Conservation (phyloP, 2,329 filamentous ascomycete species). For the Periconia sp. region DNA sequence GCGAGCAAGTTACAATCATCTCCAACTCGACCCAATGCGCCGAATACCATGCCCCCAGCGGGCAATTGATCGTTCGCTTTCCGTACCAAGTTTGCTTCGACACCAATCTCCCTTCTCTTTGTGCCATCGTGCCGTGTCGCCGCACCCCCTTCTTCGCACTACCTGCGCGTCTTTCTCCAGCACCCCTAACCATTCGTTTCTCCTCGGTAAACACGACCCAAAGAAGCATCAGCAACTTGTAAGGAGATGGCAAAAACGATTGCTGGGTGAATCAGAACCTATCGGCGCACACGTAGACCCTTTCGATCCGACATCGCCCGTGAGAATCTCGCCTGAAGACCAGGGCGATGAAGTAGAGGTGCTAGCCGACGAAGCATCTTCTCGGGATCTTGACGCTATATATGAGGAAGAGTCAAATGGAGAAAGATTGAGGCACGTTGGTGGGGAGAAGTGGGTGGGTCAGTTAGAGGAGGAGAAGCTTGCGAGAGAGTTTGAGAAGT, state of each 20-base stretch:
- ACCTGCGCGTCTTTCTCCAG: constrained; percentile 34
- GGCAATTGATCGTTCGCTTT: constrained; percentile 32
- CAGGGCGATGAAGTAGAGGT: constrained; percentile 37
- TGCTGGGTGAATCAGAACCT: constrained; percentile 39
- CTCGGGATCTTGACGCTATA: not conserved
- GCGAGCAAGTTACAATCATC: constrained; percentile 13
- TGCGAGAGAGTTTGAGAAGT: constrained; percentile 37
- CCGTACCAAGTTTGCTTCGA: constrained; percentile 15
- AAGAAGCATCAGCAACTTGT: constrained; percentile 40
- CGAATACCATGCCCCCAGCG: constrained; percentile 40
- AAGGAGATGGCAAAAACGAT: constrained; percentile 39
- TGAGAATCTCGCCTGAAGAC: constrained; percentile 39
- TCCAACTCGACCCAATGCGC: constrained; percentile 34
- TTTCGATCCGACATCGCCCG: constrained; percentile 38
- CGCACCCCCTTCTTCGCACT: constrained; percentile 15
- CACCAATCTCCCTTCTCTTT: constrained; percentile 17
- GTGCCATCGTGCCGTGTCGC: constrained; percentile 10
- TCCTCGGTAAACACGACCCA: constrained; percentile 34
- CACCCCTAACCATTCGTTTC: constrained; percentile 23
- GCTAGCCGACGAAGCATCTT: constrained; percentile 12
- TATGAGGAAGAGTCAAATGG: constrained; percentile 54
- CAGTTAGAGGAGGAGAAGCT: constrained; percentile 31
- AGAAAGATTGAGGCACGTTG: constrained; percentile 58
- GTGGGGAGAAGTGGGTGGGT: constrained; percentile 49
- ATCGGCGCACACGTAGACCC: constrained; percentile 42